A percentile compares a stretch with the other conserved stretches of the same genome.
Evolutionary conservation across 495 filamentous ascomycete genomes (phyloP).

Genomic region (Xylaria intraflava): DNA sequence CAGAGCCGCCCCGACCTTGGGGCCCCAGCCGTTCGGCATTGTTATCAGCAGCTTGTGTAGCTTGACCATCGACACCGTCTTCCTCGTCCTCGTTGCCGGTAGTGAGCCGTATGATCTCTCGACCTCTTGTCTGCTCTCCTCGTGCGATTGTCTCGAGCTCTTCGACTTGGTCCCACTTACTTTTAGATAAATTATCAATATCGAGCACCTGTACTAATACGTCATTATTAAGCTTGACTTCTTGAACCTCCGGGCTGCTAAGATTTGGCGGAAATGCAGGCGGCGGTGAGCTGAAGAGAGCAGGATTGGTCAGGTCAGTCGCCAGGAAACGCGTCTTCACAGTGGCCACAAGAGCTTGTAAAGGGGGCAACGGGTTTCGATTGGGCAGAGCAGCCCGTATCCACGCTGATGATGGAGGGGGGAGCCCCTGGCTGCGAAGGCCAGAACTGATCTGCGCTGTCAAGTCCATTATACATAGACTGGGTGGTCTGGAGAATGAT

Average conservation of each 20-base stretch:
- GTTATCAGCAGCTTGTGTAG: background rate
- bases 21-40: background rate
- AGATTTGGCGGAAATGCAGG: constrained; percentile 55
- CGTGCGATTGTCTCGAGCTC: constrained; percentile 74
- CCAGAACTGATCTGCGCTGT: constrained; percentile 30
- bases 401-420: constrained; percentile 35
- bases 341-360: constrained; percentile 68
- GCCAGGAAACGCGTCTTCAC: constrained; percentile 74
- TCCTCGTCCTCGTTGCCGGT: constrained; percentile 33
- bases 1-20: constrained; percentile 1
- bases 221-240: constrained; percentile 49
- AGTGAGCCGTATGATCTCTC: constrained; percentile 72
- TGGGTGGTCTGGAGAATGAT: background rate
- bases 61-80: constrained; percentile 8
- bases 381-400: constrained; percentile 28
- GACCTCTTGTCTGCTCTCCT: constrained; percentile 73
- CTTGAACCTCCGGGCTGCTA: constrained; percentile 40
- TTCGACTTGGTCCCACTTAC: constrained; percentile 80
- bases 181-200: constrained; percentile 71
- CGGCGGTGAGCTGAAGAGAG: constrained; percentile 42
- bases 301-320: constrained; percentile 62
- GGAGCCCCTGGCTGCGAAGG: constrained; percentile 29
- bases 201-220: constrained; percentile 77
- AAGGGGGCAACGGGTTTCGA: constrained; percentile 50
- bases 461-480: constrained; percentile 18